Evolutionary conservation across 306 rosid genomes (phyloP).

Genomic region (Mimosa bimucronata): DNA sequence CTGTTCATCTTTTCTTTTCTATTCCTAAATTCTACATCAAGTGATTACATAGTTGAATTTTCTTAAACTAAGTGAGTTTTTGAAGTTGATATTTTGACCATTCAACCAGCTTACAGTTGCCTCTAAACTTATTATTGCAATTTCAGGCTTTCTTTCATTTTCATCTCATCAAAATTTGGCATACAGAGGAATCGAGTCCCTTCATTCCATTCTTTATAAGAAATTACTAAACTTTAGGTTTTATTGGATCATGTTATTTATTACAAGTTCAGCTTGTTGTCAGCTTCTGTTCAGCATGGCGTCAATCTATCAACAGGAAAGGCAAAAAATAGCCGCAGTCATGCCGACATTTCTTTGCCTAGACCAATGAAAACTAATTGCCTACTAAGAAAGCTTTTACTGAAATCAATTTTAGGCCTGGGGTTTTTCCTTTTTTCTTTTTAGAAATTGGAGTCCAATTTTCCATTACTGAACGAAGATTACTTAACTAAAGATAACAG

Average conservation of each 20-base stretch:
- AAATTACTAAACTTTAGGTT: slow-evolving; percentile 6
- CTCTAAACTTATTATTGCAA: background rate
- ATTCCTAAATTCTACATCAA: background rate
- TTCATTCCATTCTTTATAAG: background rate
- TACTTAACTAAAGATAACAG: background rate
- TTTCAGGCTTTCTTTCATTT: background rate
- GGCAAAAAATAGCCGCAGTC: background rate
- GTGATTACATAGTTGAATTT: background rate
- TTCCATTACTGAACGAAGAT: background rate
- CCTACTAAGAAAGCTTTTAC: background rate
- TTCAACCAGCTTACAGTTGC: background rate
- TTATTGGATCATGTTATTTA: background rate
- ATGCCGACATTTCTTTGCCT: background rate
- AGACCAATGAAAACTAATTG: background rate
- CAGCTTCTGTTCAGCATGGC: background rate
- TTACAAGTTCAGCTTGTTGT: background rate
- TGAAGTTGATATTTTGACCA: background rate
- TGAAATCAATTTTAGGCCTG: background rate
- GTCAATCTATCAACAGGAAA: background rate
- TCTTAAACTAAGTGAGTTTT: background rate
- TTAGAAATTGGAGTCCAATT: background rate
- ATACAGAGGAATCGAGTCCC: slow-evolving; percentile 22
- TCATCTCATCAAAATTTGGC: background rate
- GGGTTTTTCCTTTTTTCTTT: background rate
- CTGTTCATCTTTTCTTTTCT: background rate